phyloP scores from a whole-genome alignment of 176 grass and related monocot species.

The Musa beccarii region DNA sequence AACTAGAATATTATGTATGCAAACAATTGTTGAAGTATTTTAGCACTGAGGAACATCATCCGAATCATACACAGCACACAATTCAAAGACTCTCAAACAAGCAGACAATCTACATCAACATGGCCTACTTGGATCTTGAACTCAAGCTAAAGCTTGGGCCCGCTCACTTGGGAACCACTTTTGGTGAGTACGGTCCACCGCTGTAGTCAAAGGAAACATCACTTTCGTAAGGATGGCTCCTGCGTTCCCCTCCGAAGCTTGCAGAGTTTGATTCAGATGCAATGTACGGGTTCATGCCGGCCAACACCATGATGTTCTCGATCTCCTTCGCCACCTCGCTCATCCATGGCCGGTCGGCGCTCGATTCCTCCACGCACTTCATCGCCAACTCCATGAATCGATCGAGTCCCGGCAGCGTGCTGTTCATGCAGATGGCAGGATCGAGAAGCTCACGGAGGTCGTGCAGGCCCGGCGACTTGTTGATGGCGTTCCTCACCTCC shows the following conservation, averaged over 20 bases:
- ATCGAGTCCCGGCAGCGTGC: slow-evolving; percentile 2
- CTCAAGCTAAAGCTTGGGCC: neutral
- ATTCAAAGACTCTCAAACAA: neutral
- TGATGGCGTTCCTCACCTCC: slow-evolving; percentile 1
- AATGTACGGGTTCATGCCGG: slow-evolving; percentile 13
- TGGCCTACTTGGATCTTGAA: neutral
- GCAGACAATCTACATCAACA: neutral
- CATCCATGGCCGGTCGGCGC: neutral
- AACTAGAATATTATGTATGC: no score
- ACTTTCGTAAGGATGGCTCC: neutral
- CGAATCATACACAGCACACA: neutral
- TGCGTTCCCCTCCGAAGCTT: neutral
- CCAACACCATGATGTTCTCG: slow-evolving; percentile 15
- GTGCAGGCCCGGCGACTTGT: neutral
- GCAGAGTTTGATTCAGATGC: neutral
- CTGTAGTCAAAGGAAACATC: slow-evolving; percentile 12
- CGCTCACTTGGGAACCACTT: neutral
- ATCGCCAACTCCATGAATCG: slow-evolving; percentile 12
- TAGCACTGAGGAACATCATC: no score
- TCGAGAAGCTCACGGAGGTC: slow-evolving; percentile 10
- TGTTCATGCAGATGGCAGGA: neutral
- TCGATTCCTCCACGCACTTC: slow-evolving; percentile 1
- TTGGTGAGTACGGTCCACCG: neutral
- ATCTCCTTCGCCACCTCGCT: slow-evolving; percentile 17
- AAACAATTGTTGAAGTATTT: no score